These are phyloP conservation scores for Aspergillus sp. DNA, from an alignment of 2,329 filamentous ascomycete species.

Conservation along the genomic window DNA sequence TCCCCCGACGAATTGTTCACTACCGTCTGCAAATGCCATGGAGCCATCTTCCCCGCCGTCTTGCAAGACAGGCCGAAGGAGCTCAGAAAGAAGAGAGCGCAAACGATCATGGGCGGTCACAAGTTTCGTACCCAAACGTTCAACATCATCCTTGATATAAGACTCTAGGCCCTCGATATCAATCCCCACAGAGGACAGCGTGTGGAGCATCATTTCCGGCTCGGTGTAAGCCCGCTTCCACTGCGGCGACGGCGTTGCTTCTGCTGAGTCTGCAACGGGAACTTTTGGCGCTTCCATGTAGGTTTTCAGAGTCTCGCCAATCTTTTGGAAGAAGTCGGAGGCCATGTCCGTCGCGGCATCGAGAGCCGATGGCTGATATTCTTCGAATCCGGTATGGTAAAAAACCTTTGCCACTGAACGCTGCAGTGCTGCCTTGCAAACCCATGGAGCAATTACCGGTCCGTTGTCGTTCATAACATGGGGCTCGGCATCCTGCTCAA, in stretches of 20 bases:
- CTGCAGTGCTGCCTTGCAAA: conserved; percentile 81
- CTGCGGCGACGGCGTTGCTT: conserved; percentile 37
- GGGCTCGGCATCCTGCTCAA: conserved; percentile 82
- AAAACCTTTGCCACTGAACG: conserved; percentile 92
- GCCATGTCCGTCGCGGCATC: conserved; percentile 89
- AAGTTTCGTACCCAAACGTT: conserved; percentile 77
- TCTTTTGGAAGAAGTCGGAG: conserved; percentile 82
- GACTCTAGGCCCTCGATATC: conserved; percentile 78
- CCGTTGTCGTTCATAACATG: conserved; percentile 87
- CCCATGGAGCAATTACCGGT: conserved; percentile 78
- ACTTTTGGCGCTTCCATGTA: conserved; percentile 84
- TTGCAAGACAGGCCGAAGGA: conserved; percentile 83
- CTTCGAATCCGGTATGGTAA: conserved; percentile 94
- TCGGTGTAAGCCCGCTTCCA: conserved; percentile 71
- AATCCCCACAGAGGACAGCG: conserved; percentile 78
- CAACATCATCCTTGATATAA: conserved; percentile 92
- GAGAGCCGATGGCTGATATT: conserved; percentile 90
- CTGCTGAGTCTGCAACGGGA: conserved; percentile 50
- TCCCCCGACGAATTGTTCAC: conserved; percentile 92
- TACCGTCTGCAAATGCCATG: conserved; percentile 91
- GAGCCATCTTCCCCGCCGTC: conserved; percentile 81
- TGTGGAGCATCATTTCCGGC: conserved; percentile 86
- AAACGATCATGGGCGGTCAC: conserved; percentile 87
- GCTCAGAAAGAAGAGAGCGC: conserved; percentile 87
- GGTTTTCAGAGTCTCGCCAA: conserved; percentile 74